Evolutionary conservation across 208 protist genomes (phyloP).

Genomic region (Porcisia hertigi): DNA sequence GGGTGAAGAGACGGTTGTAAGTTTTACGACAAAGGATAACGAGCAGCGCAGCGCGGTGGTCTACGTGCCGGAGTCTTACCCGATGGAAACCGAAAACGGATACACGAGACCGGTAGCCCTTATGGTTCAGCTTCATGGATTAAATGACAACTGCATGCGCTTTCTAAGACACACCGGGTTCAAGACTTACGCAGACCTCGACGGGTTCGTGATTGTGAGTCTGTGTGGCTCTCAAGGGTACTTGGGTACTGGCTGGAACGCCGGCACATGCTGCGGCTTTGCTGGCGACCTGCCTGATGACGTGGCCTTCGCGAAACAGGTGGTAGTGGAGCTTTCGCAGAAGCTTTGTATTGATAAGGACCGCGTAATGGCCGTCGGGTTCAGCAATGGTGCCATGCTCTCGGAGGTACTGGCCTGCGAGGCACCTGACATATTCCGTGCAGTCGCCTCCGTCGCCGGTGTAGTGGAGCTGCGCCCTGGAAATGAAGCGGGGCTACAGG

Average conservation of each 20-base stretch:
- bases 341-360: conserved; percentile 38
- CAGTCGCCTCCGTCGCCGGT: conserved; percentile 60
- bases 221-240: conserved; percentile 58
- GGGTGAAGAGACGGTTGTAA: conserved; percentile 40
- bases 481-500: conserved; percentile 44
- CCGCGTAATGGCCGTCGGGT: conserved; percentile 65
- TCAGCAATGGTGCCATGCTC: conserved; percentile 87
- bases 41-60: conserved; percentile 37
- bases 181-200: conserved; percentile 43
- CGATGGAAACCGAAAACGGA: not conserved
- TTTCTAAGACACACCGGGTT: conserved; percentile 61
- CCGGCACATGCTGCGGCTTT: conserved; percentile 79
- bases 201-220: conserved; percentile 63
- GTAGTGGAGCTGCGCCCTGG: conserved; percentile 66
- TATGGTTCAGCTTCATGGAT: conserved; percentile 68
- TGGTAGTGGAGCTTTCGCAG: conserved; percentile 34
- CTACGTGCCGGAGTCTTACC: conserved; percentile 45
- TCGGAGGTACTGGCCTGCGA: conserved; percentile 65
- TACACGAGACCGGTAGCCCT: conserved; percentile 25
- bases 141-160: conserved; percentile 62
- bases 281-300: conserved; percentile 46
- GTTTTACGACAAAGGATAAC: conserved; percentile 26
- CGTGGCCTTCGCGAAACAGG: conserved; percentile 39
- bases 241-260: conserved; percentile 71
- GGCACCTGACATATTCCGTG: conserved; percentile 38